These are phyloP conservation scores for Cercospora nicotianae DNA, from an alignment of 2,329 filamentous ascomycete genomes.

Conservation along the genomic window DNA sequence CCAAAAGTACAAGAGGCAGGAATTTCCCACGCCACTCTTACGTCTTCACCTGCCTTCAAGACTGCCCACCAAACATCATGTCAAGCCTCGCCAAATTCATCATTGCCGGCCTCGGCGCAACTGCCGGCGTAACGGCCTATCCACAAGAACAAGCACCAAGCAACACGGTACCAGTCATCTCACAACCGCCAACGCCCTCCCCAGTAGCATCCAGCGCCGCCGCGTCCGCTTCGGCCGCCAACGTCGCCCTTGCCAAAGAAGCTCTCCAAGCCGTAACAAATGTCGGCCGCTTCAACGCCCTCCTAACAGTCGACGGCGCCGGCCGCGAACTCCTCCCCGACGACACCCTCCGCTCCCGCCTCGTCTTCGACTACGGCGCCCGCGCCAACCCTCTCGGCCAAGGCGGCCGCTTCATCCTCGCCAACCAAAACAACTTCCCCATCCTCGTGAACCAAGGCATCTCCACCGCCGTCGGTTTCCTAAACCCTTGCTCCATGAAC, in stretches of 20 bases:
- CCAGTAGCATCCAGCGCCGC: conserved; percentile 17
- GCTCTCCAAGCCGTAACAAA: conserved; percentile 19
- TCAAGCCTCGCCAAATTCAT: conserved; percentile 22
- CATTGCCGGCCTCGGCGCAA: conserved; percentile 20
- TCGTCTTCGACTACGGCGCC: conserved; percentile 25
- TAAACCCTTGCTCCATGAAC: conserved; percentile 47
- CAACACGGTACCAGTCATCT: conserved; percentile 14
- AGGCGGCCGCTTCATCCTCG: conserved; percentile 21
- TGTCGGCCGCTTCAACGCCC: conserved; percentile 20
- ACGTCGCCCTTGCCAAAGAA: conserved; percentile 18
- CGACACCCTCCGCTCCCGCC: conserved; percentile 13
- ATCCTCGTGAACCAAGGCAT: conserved; percentile 24
- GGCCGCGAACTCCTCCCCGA: conserved; percentile 16
- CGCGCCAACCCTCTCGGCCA: conserved; percentile 8
- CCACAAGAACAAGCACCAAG: conserved; percentile 14
- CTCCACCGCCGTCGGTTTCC: conserved; percentile 19
- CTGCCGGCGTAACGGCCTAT: conserved; percentile 20
- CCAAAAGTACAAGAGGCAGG: background rate
- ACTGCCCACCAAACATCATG: background rate
- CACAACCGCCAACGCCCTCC: conserved; percentile 10
- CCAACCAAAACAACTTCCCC: conserved; percentile 24
- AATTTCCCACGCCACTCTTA: background rate
- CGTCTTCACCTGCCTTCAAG: background rate
- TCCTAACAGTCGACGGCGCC: conserved; percentile 19
- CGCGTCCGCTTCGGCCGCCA: conserved; percentile 10